Percentiles rank a stretch among this genome's conserved stretches.
Evolutionary conservation across 2,329 filamentous ascomycete species (phyloP).

Genomic region (Colletotrichum sp.): DNA sequence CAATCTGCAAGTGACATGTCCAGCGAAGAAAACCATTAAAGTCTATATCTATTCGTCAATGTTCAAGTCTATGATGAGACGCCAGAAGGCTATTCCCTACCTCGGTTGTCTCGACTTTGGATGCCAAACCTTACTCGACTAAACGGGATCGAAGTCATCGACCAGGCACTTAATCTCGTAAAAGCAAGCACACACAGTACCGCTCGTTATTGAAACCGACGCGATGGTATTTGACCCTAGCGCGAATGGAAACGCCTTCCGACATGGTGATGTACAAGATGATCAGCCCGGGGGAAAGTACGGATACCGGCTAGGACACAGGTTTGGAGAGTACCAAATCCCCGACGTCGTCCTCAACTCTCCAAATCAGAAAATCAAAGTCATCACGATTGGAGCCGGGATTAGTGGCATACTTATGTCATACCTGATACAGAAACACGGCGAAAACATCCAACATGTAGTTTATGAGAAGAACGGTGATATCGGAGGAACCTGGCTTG

Average conservation of each 20-base stretch:
- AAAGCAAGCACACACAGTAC: not conserved
- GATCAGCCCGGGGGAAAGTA: not conserved
- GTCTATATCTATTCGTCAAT: not conserved
- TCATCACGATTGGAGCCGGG: not conserved
- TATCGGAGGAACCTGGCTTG: not conserved
- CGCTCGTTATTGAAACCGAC: not conserved
- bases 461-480: not conserved
- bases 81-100: not conserved
- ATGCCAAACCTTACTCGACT: not conserved
- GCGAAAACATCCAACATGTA: not conserved
- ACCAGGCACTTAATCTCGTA: not conserved
- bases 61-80: not conserved
- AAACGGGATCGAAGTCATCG: not conserved
- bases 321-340: not conserved
- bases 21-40: not conserved
- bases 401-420: not conserved
- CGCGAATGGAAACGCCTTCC: not conserved
- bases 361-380: not conserved
- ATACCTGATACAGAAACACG: not conserved
- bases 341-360: not conserved
- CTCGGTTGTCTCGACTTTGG: not conserved
- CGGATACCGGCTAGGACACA: not conserved
- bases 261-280: not conserved
- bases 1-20: fast-evolving
- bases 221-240: not conserved